Evolutionary conservation across 768 basidiomycete species (phyloP).

Genomic region (Sutorius australiensis): DNA sequence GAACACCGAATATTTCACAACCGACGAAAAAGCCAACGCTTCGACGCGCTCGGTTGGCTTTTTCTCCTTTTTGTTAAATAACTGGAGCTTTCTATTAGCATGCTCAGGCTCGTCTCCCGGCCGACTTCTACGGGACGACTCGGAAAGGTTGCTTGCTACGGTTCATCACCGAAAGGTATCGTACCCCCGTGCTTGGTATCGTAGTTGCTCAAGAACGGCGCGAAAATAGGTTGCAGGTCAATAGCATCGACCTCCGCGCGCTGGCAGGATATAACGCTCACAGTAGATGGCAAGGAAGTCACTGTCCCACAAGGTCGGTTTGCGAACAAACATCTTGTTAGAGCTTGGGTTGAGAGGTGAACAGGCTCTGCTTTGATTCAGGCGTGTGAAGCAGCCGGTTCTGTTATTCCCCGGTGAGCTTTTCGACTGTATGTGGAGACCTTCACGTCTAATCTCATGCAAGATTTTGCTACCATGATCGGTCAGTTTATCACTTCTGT

Average conservation of each 20-base stretch:
- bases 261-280: conserved; percentile 82
- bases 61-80: conserved; percentile 15
- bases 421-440: neutral
- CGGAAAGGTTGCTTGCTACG: conserved; percentile 53
- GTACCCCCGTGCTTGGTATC: neutral
- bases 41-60: conserved; percentile 18
- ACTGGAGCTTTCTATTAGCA: conserved; percentile 30
- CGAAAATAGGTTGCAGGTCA: conserved; percentile 48
- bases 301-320: conserved; percentile 89
- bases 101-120: conserved; percentile 71
- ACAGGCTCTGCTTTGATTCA: conserved; percentile 93
- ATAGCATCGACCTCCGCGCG: conserved; percentile 64
- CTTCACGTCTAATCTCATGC: conserved; percentile 12
- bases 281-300: conserved; percentile 96
- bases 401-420: conserved; percentile 70
- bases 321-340: neutral
- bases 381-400: conserved; percentile 88
- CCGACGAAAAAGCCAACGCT: conserved; percentile 14
- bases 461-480: conserved; percentile 86
- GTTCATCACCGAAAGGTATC: conserved; percentile 36
- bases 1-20: conserved; percentile 31
- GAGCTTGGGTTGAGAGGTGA: conserved; percentile 8
- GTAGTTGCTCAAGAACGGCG: neutral
- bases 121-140: conserved; percentile 66
- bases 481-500: conserved; percentile 37